A percentile compares a stretch with the other conserved stretches of the same genome.
phyloP scores from a whole-genome alignment of 139 green algal species.

The Picochlorum sp. region DNA sequence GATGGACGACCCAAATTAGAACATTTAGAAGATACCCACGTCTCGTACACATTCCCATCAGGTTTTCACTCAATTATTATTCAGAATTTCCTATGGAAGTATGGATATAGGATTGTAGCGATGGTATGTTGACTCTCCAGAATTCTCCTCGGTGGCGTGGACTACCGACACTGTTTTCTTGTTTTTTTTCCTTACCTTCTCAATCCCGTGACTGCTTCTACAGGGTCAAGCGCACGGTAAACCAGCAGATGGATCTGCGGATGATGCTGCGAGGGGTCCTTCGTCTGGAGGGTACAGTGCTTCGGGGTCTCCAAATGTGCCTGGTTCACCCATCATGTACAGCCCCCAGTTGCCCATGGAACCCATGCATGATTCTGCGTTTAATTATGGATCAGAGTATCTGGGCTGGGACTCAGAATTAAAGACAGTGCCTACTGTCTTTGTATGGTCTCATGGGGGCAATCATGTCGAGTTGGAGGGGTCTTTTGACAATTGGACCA shows the following conservation, averaged over 20 bases:
- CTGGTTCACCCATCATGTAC: slow-evolving; percentile 80
- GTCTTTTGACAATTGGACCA: slow-evolving; percentile 95
- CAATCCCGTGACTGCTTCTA: background rate
- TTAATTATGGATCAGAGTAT: slow-evolving; percentile 51
- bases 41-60: no score
- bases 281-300: background rate
- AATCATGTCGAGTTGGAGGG: slow-evolving; percentile 86
- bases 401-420: slow-evolving; percentile 64
- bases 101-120: no score
- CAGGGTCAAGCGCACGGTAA: slow-evolving; percentile 35
- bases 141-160: no score
- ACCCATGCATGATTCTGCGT: slow-evolving; percentile 16
- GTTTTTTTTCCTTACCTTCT: no score
- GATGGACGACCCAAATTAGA: no score
- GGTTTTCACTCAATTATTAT: no score
- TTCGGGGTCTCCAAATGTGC: slow-evolving; percentile 33
- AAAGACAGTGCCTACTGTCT: slow-evolving; percentile 77
- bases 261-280: slow-evolving; percentile 2
- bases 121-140: no score
- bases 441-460: slow-evolving; percentile 82
- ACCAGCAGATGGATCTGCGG: background rate
- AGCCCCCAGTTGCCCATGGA: slow-evolving; percentile 69
- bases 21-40: no score
- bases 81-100: no score
- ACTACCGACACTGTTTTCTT: no score